Evolutionary conservation across 2,329 filamentous ascomycete genomes (phyloP), one percentile per base, ranked within the genome.

Genomic region (Truncatella angustata): DNA sequence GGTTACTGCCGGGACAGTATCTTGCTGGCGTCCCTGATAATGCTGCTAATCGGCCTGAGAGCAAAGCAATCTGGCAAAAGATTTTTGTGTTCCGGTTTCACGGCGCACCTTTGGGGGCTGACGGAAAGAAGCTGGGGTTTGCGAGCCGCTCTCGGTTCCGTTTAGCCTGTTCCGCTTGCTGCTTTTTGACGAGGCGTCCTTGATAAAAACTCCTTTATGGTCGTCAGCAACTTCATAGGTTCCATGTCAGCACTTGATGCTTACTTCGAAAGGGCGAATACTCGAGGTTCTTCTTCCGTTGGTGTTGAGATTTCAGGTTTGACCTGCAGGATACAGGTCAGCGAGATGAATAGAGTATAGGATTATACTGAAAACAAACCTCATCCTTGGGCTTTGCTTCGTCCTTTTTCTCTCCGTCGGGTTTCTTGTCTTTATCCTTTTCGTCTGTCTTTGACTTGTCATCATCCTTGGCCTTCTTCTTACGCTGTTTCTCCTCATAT

Each of bases 221-320:
- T 23, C 28, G 40, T 44, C 40, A 44, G 40, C 11, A 9, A 40
- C 18, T 9, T 40, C 18, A 5, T 18, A 44, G 20, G 24, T 28
- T 16, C 20, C 40, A 23, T 30, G 11, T 40, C 10, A 43, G 24
- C 18, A 18, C 23, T 20, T 16, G 24, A 23, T 36, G 52, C 42
- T 39, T 42, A 93, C 88, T 86, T 91, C 65, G 93, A 88, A 53
- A 97, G 76, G 58, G 88, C 83, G 71, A 94, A 99, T 3, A 96
- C 80, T 37, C 93, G 83, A 18, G 90, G 87, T 52, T 87, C 85
- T 54, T 89, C 84, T 54, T 89, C 85, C 16, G 69, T 54, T 32
- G 72, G 68, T 20, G 73, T 59, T 30, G 67, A 60, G 32, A 23
- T 14, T 28, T 42, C 40, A 24, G 40, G 14, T 23, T 47, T 53